Percentiles rank a stretch among this genome's conserved stretches.
These are phyloP conservation scores for Dipteronia sinensis DNA, from an alignment of 345 rosid genomes.

Conservation along the genomic window DNA sequence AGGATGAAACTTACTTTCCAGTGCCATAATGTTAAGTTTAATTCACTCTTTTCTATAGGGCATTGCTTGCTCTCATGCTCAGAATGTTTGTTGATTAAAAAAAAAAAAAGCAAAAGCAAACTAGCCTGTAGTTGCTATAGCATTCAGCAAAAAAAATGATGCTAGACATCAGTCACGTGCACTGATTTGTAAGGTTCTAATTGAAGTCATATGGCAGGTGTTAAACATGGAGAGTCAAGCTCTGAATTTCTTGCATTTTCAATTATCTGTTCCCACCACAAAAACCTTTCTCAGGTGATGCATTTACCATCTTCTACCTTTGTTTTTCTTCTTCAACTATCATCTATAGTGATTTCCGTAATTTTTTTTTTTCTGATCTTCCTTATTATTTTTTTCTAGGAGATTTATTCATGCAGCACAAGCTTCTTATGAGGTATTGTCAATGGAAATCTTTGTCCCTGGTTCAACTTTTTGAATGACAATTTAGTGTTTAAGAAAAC, in stretches of 20 bases:
- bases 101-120: not conserved
- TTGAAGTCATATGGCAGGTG: conserved; percentile 55
- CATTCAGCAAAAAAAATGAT: not conserved
- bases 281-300: conserved; percentile 87
- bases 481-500: conserved; percentile 2
- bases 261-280: conserved; percentile 75
- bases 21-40: not conserved
- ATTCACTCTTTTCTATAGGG: not conserved
- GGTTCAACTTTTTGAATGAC: not conserved
- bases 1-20: not conserved
- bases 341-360: conserved; percentile 3
- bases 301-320: conserved; percentile 14
- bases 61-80: not conserved
- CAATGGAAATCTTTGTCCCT: conserved; percentile 7
- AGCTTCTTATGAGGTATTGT: conserved; percentile 61
- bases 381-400: conserved; percentile 44
- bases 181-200: conserved; percentile 35
- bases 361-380: no score
- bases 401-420: conserved; percentile 88
- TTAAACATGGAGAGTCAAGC: conserved; percentile 79
- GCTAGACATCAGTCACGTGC: not conserved
- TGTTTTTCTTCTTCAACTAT: not conserved
- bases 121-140: not conserved
- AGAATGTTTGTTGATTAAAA: not conserved
- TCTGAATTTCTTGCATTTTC: conserved; percentile 69